phyloP scores from a whole-genome alignment of 441 rosid species.

The Adansonia gregorii region DNA sequence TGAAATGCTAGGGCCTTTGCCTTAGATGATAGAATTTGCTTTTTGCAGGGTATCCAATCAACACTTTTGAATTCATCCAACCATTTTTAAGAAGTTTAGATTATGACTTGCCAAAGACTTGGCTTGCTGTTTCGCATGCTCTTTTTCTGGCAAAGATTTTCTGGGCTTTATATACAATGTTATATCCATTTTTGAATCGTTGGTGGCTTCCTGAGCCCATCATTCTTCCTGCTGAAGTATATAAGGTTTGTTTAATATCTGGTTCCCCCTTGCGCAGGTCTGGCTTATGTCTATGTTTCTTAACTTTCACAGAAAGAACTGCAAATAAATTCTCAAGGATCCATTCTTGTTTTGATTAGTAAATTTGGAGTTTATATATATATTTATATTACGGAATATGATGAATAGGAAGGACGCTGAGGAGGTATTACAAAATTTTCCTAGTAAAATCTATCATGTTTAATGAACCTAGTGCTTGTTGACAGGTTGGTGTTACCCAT shows the following conservation, averaged over 20 bases:
- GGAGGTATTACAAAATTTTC: conserved; percentile 20
- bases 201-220: conserved; percentile 92
- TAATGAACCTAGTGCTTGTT: conserved; percentile 30
- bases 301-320: conserved; percentile 9
- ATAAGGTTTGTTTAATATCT: conserved; percentile 58
- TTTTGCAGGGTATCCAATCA: conserved; percentile 74
- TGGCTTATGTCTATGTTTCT: background rate
- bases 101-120: conserved; percentile 65
- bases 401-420: conserved; percentile 12
- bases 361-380: background rate
- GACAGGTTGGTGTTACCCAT: conserved; percentile 89
- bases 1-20: background rate
- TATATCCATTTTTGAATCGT: conserved; percentile 59
- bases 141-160: conserved; percentile 63
- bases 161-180: conserved; percentile 31
- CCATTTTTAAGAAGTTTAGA: conserved; percentile 72
- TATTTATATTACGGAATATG: background rate
- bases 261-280: background rate
- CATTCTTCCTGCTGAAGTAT: conserved; percentile 90
- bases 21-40: background rate
- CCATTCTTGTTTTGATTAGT: background rate
- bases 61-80: conserved; percentile 78
- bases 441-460: background rate
- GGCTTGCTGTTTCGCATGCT: conserved; percentile 59
- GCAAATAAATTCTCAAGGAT: background rate